Evolutionary conservation across 768 basidiomycete genomes (phyloP).

Genomic region (Mycena venus): DNA sequence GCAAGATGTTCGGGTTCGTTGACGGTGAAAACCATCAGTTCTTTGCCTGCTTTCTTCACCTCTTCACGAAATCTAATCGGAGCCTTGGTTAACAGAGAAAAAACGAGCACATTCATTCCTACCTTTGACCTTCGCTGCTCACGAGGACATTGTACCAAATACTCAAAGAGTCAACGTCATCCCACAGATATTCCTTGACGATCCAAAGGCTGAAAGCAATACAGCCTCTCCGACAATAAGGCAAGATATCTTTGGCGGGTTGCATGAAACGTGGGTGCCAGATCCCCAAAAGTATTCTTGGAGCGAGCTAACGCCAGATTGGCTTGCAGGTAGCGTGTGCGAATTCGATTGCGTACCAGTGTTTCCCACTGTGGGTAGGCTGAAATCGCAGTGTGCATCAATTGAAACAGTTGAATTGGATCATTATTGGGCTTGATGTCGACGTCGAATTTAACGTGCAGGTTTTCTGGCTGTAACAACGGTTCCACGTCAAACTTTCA

Average conservation of each 20-base stretch:
- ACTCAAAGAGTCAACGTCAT: conserved; percentile 72
- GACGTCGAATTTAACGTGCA: conserved; percentile 67
- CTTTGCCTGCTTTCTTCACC: conserved; percentile 69
- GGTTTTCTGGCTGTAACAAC: conserved; percentile 57
- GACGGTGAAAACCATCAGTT: conserved; percentile 82
- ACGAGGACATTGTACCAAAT: conserved; percentile 69
- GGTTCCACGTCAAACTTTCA: neutral
- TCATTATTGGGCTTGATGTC: conserved; percentile 83
- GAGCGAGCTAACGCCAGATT: conserved; percentile 56
- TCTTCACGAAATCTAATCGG: conserved; percentile 71
- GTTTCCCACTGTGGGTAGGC: conserved; percentile 66
- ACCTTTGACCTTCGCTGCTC: conserved; percentile 66
- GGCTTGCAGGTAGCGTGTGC: neutral
- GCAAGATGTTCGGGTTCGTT: conserved; percentile 74
- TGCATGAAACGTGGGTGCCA: conserved; percentile 81
- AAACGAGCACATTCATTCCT: conserved; percentile 26
- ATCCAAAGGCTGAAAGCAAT: conserved; percentile 69
- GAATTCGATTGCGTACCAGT: conserved; percentile 3
- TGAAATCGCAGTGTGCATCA: conserved; percentile 65
- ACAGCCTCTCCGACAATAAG: conserved; percentile 72
- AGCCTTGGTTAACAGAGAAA: neutral
- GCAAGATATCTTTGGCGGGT: conserved; percentile 70
- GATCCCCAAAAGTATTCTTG: conserved; percentile 70
- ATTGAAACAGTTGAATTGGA: conserved; percentile 70
- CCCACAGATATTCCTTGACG: conserved; percentile 75